Base-by-base conservation (phyloP, 495 filamentous ascomycete genomes). In the Lasiosphaeris hirsuta region DNA sequence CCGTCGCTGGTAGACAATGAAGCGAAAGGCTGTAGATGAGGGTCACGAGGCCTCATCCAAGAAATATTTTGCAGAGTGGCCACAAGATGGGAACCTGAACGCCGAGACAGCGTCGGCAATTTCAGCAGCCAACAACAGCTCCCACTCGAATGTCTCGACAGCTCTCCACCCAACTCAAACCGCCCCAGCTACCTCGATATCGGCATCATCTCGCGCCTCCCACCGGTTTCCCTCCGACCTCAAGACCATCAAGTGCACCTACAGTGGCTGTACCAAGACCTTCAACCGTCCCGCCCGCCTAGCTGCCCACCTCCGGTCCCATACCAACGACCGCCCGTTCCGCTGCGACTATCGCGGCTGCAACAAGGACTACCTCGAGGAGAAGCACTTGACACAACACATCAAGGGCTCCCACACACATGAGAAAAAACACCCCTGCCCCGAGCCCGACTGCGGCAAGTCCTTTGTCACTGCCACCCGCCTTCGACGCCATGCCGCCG, bases 271-370 rank as follows among this genome's bases (percentile, higher is more conserved):
- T 66, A 67, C 71, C 19, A 92, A 91, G 71, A 82, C 85, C n/a
- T 96, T 92, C 81, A 93, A 94, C 69, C 85, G 92, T 1, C 90
- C 89, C 2, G 84, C 82, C n/a, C 82, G 88, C 36, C 80, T 96
- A 2, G 77, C 84, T n/a, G 81, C 88, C 43, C 92, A 96, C 64
- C 64, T 90, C 3, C 77, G 88, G 42, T 88, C 86, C 3, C 92
- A 96, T 68, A 90, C 83, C 41, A 88, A 89, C 60, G 89, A 92
- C 61, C 81, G 91, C 8, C 78, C 88, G 6, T 90, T 84, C 67
- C 69, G 75, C 23, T 98, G 94, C 66, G 73, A 80, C 2, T 77
- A 85, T 54, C 65, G 75, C 0, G 83, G 70, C 14, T 98, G 94
- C 68, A 83, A 81, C 61, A 96, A 96, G 72, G 79, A 81, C 56